A percentile compares a stretch with the other conserved stretches of the same genome.
Conservation (phyloP, 2,329 filamentous ascomycete species). For the Diplodia mutila region DNA sequence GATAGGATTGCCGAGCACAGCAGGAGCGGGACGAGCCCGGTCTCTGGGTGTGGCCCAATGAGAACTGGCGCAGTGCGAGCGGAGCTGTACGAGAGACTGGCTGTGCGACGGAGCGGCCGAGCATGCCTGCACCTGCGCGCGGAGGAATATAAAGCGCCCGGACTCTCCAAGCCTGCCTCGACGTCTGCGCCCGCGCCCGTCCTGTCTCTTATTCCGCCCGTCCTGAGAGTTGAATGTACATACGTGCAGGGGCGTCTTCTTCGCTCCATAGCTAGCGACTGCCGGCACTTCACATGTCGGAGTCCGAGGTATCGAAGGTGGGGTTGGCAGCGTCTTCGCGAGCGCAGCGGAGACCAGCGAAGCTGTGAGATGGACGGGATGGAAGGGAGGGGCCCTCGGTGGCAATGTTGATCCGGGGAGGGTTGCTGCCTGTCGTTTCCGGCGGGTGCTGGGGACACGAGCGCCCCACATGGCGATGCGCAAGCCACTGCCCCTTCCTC, state of each 20-base stretch:
- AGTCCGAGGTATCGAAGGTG: no score
- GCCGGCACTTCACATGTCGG: no score
- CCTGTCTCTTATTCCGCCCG: background rate
- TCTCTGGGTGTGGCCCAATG: background rate
- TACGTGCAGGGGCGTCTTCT: no score
- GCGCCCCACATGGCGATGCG: conserved; percentile 17
- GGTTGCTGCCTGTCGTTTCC: background rate
- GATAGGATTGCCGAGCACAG: background rate
- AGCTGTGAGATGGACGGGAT: background rate
- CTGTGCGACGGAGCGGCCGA: background rate
- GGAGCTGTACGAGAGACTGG: conserved; percentile 1
- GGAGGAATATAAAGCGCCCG: background rate
- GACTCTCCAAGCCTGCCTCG: no score
- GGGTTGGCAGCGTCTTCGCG: no score
- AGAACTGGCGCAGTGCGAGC: background rate
- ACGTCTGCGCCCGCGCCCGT: no score
- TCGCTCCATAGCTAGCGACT: no score
- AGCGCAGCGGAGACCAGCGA: background rate
- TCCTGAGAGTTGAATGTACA: background rate
- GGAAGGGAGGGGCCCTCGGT: background rate
- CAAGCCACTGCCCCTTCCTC: conserved; percentile 8
- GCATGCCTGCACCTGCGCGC: background rate
- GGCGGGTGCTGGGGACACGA: background rate
- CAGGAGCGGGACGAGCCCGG: background rate
- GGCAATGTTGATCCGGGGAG: background rate